Conservation (phyloP, 768 basidiomycete species). For the Termitomyces sp. region DNA sequence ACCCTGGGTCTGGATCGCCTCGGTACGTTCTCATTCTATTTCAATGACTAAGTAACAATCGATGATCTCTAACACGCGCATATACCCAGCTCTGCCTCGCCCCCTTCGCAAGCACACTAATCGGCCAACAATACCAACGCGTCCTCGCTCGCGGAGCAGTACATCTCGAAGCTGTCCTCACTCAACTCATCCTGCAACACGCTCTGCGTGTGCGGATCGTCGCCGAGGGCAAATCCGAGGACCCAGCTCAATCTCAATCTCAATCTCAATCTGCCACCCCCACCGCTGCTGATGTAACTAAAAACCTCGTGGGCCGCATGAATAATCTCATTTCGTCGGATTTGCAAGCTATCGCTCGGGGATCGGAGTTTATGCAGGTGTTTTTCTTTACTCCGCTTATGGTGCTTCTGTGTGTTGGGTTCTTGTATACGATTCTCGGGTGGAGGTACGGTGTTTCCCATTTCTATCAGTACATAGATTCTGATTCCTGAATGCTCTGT, state of each 20-base stretch:
- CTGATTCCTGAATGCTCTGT: too few relatives aligned
- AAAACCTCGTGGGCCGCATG: slow-evolving; percentile 59
- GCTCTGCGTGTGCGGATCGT: slow-evolving; percentile 59
- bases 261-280: too few relatives aligned
- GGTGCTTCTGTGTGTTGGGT: slow-evolving; percentile 33
- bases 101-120: slow-evolving; percentile 6
- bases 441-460: slow-evolving; percentile 33
- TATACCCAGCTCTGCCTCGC: slow-evolving; percentile 29
- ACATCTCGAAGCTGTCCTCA: slow-evolving; percentile 42
- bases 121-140: slow-evolving; percentile 16
- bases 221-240: slow-evolving; percentile 27
- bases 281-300: background rate
- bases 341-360: slow-evolving; percentile 32
- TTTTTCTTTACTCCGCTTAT: slow-evolving; percentile 37
- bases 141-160: slow-evolving; percentile 44
- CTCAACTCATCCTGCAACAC: slow-evolving; percentile 40
- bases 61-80: slow-evolving; percentile 19
- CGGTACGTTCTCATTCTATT: slow-evolving; percentile 34
- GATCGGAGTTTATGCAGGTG: slow-evolving; percentile 32
- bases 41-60: too few relatives aligned
- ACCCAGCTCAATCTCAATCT: background rate
- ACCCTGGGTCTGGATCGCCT: slow-evolving; percentile 69
- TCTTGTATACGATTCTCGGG: slow-evolving; percentile 44
- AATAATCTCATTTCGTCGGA: slow-evolving; percentile 76
- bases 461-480: background rate